Conservation (phyloP, 306 rosid species). For the Geum urbanum region DNA sequence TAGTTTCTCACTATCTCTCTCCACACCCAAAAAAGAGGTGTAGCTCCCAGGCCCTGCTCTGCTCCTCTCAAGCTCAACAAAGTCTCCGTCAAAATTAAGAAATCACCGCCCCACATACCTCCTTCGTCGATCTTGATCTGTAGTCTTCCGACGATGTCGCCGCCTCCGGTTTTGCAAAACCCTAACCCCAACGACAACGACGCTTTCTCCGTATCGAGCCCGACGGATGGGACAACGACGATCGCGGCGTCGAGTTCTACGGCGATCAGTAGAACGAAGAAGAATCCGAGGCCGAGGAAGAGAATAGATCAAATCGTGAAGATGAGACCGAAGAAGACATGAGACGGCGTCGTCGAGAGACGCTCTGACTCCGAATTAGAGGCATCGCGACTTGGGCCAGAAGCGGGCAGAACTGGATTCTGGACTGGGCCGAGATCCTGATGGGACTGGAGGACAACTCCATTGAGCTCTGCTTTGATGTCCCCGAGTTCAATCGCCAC, state of each 20-base stretch:
- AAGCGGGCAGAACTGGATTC: constrained; percentile 72
- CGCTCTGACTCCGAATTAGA: constrained; percentile 53
- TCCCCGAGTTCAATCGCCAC: constrained; percentile 57
- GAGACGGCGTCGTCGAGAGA: constrained; percentile 56
- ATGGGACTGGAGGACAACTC: constrained; percentile 83
- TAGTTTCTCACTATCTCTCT: too few relatives aligned
- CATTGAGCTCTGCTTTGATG: constrained; percentile 61
- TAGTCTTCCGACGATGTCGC: constrained; percentile 43
- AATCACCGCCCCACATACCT: too few relatives aligned
- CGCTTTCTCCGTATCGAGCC: constrained; percentile 73
- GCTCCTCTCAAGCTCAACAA: too few relatives aligned
- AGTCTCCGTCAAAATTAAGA: too few relatives aligned
- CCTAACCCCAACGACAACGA: constrained; percentile 44
- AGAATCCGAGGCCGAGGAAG: constrained; percentile 27
- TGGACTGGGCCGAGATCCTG: constrained; percentile 79
- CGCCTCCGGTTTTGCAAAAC: constrained; percentile 58
- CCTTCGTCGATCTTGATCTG: constrained; percentile 21
- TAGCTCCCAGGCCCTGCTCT: too few relatives aligned
- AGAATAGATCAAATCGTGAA: constrained; percentile 46
- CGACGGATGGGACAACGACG: constrained; percentile 60
- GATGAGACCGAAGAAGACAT: constrained; percentile 57
- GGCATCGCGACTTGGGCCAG: constrained; percentile 61
- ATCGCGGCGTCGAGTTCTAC: constrained; percentile 37
- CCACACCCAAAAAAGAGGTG: too few relatives aligned
- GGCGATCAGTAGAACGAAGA: constrained; percentile 40